phyloP scores from a whole-genome alignment of 1,284 basidiomycete species.

The Trichosporon sp. region DNA sequence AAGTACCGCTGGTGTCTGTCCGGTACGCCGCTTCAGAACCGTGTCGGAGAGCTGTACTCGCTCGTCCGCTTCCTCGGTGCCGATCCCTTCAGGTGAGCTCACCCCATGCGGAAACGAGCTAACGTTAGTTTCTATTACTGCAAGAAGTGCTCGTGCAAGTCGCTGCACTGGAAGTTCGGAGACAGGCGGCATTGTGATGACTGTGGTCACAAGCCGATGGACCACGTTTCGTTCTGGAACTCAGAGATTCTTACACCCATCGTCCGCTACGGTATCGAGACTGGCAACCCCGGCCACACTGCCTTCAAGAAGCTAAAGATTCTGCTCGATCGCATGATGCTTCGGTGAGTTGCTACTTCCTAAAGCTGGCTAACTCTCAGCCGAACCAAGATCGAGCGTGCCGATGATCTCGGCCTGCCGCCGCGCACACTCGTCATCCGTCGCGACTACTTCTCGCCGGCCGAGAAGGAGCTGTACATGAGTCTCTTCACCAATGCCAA shows the following conservation, averaged over 20 bases:
- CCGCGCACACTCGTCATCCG: conserved; percentile 86
- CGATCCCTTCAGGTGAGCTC: conserved; percentile 61
- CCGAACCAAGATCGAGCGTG: conserved; percentile 70
- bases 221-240: conserved; percentile 61
- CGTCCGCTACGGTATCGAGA: conserved; percentile 61
- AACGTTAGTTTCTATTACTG: conserved; percentile 72
- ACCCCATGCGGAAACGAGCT: background rate
- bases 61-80: conserved; percentile 83
- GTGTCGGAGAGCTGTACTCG: conserved; percentile 96
- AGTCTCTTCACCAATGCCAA: conserved; percentile 90
- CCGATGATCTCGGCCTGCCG: conserved; percentile 95
- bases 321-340: conserved; percentile 91
- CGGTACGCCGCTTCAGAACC: conserved; percentile 94
- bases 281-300: conserved; percentile 63
- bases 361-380: conserved; percentile 19
- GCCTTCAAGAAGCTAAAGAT: conserved; percentile 89
- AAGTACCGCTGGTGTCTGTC: conserved; percentile 92
- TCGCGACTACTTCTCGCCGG: conserved; percentile 88
- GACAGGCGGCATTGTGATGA: conserved; percentile 80
- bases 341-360: conserved; percentile 52
- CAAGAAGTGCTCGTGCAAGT: conserved; percentile 58
- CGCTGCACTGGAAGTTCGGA: conserved; percentile 61
- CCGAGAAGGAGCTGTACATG: conserved; percentile 92
- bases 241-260: conserved; percentile 79
- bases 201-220: conserved; percentile 91